These are phyloP conservation scores for Blastosporella zonata DNA, from an alignment of 1,284 basidiomycete genomes.

Conservation along the genomic window DNA sequence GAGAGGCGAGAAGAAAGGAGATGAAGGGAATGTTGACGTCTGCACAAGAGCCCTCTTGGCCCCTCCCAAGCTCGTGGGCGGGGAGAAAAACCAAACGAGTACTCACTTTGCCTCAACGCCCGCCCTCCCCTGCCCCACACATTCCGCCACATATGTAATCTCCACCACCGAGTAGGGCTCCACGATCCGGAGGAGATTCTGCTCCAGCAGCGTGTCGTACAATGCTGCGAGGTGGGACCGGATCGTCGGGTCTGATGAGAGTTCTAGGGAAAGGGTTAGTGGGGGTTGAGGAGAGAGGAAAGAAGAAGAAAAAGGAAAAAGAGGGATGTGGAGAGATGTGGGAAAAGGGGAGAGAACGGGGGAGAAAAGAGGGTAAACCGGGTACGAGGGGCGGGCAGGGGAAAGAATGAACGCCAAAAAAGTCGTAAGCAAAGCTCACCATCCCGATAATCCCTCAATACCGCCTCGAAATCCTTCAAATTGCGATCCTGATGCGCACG, in stretches of 20 bases:
- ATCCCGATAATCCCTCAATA: slow-evolving; percentile 83
- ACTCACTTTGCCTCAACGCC: slow-evolving; percentile 93
- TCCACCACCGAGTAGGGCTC: slow-evolving; percentile 95
- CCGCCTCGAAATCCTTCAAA: slow-evolving; percentile 86
- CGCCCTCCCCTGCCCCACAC: slow-evolving; percentile 86
- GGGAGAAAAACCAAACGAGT: slow-evolving; percentile 1
- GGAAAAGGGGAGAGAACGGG: neutral
- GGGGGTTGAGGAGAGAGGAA: neutral
- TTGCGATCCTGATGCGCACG: slow-evolving; percentile 91
- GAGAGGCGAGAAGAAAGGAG: neutral
- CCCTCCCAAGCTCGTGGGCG: no score
- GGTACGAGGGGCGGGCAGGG: neutral
- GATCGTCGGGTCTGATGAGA: slow-evolving; percentile 92
- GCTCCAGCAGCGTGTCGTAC: slow-evolving; percentile 94
- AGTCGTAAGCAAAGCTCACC: slow-evolving; percentile 53
- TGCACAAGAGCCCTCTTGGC: neutral
- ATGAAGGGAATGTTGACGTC: no score
- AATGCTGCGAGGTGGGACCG: slow-evolving; percentile 89
- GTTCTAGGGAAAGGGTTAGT: slow-evolving; percentile 48
- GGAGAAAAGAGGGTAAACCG: neutral
- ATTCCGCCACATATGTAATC: slow-evolving; percentile 84
- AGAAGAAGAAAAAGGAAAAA: neutral
- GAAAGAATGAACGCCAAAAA: neutral
- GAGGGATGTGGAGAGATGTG: neutral
- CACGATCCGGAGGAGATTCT: slow-evolving; percentile 91